Evolutionary conservation across 1,284 basidiomycete species (phyloP), one percentile per base, ranked within the genome.

Genomic region (Pyrrhoderma noxium): DNA sequence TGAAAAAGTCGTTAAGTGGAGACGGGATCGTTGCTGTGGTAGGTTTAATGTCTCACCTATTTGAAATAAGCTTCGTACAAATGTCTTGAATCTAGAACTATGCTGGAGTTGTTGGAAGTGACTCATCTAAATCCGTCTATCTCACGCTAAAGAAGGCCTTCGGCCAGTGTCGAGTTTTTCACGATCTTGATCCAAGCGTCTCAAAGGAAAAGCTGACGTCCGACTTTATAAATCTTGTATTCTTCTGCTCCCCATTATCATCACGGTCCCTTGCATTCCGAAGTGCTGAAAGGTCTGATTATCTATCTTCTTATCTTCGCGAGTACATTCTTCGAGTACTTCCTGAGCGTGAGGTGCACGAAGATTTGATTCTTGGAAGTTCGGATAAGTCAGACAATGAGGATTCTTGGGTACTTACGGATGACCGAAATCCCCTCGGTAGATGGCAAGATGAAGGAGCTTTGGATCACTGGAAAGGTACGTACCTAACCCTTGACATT

Each of bases 21-120:
- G 80, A 88, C 49, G 92, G 88, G 1, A 71, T 93, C 3, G 67
- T 94, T 8, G 89, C 81, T 8, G 80, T 94, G 60, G 90, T 93
- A 58, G 67, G 83, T 71, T 14, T 5, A 19, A n/a, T n/a, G n/a
- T n/a, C n/a, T n/a, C n/a, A n/a, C n/a, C n/a, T n/a, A n/a, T n/a
- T n/a, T n/a, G n/a, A n/a, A n/a, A n/a, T n/a, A n/a, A n/a, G n/a
- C n/a, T n/a, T n/a, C n/a, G n/a, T n/a, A n/a, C n/a, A n/a, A n/a
- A 18, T 21, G 25, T 34, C 14, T 22, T n/a, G n/a, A n/a, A 13
- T 36, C 27, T 51, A 85, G 84, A 88, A 89, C 62, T 78, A 83
- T 64, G 91, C 81, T 2, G 93, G 92, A 9, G 65, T 73, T 42
- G 63, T 86, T 13, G 69, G 68, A 31, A 85, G 84, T 2, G 68